A percentile compares a stretch with the other conserved stretches of the same genome.
phyloP scores from a whole-genome alignment of 106 monocot species.

The Triglochin maritima region DNA sequence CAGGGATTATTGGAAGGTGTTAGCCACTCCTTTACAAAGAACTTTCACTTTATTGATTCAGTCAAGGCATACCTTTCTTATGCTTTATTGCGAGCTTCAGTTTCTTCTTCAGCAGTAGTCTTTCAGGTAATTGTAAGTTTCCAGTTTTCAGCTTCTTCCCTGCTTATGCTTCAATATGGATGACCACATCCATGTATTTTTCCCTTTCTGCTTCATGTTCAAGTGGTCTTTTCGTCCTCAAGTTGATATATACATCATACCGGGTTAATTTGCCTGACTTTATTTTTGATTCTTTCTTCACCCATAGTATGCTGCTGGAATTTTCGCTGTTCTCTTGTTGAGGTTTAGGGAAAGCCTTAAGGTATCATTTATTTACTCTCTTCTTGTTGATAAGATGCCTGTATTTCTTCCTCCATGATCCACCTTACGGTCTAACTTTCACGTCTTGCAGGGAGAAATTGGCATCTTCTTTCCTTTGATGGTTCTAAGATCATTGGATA shows the following conservation, averaged over 20 bases:
- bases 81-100: slow-evolving; percentile 81
- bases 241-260: no score
- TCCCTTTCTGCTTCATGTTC: not conserved
- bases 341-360: slow-evolving; percentile 98
- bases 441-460: slow-evolving; percentile 74
- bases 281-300: slow-evolving; percentile 1
- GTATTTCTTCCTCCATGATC: not conserved
- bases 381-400: not conserved
- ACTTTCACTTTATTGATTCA: slow-evolving; percentile 96
- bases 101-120: slow-evolving; percentile 73
- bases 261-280: no score
- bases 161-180: not conserved
- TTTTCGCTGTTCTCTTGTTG: slow-evolving; percentile 84
- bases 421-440: not conserved
- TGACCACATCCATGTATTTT: not conserved
- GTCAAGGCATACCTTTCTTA: slow-evolving; percentile 98
- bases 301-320: slow-evolving; percentile 74
- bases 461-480: slow-evolving; percentile 91
- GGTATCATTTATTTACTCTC: slow-evolving; percentile 22
- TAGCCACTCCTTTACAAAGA: slow-evolving; percentile 79
- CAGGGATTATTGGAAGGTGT: slow-evolving; percentile 95
- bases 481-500: slow-evolving; percentile 76
- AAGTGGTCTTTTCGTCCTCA: slow-evolving; percentile 1
- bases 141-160: not conserved
- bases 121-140: slow-evolving; percentile 59